These are phyloP conservation scores for Coemansia umbellata DNA, from an alignment of 192 early-diverging fungal genomes.

Conservation along the genomic window DNA sequence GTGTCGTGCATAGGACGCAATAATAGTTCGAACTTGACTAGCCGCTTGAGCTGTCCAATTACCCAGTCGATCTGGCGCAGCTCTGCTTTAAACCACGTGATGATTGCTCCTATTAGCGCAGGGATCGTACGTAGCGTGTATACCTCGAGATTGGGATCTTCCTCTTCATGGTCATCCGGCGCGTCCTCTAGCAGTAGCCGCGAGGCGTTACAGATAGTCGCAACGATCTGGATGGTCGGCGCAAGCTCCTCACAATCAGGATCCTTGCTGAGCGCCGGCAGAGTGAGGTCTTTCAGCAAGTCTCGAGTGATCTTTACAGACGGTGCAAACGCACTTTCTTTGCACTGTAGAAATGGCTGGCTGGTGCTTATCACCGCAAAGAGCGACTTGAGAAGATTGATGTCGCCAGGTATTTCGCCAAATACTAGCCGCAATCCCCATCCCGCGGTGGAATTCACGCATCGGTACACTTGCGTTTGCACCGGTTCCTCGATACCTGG, in stretches of 20 bases:
- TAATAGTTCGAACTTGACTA: slow-evolving; percentile 5
- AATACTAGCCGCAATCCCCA: slow-evolving; percentile 11
- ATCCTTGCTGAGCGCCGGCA: not conserved
- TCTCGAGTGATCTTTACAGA: too few species aligned
- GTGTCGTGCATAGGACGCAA: not conserved
- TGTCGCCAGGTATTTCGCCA: slow-evolving; percentile 20
- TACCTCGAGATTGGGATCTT: slow-evolving; percentile 16
- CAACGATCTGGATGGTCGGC: slow-evolving; percentile 9
- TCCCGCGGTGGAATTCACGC: slow-evolving; percentile 2
- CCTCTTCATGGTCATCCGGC: slow-evolving; percentile 4
- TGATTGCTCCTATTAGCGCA: slow-evolving; percentile 1
- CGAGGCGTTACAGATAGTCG: slow-evolving; percentile 16
- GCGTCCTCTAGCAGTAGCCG: slow-evolving; percentile 1
- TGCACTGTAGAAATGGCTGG: slow-evolving; percentile 23
- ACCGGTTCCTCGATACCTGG: not conserved
- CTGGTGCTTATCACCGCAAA: slow-evolving; percentile 5
- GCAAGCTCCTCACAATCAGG: slow-evolving; percentile 22
- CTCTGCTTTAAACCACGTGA: slow-evolving; percentile 26
- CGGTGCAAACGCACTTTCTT: not conserved
- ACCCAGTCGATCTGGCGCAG: slow-evolving; percentile 35
- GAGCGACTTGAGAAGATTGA: slow-evolving; percentile 8
- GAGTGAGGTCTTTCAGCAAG: too few species aligned
- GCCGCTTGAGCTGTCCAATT: slow-evolving; percentile 13
- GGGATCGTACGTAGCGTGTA: slow-evolving; percentile 26
- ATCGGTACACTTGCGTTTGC: not conserved